Evolutionary conservation across 495 filamentous ascomycete species (phyloP).

Genomic region (Neurospora sp.): DNA sequence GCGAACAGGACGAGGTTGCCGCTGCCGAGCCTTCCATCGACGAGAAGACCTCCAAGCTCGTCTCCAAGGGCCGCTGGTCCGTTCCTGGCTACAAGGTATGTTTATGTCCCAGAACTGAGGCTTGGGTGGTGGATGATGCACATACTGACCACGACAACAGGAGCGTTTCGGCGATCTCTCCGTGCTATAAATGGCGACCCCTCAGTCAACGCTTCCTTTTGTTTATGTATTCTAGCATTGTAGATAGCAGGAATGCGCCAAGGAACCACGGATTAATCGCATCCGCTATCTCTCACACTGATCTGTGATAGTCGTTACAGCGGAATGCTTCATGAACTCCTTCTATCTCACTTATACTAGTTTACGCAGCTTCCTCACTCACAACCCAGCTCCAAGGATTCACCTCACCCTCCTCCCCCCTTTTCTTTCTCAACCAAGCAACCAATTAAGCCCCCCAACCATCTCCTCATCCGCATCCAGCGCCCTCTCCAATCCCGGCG

Average conservation of each 20-base stretch:
- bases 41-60: slow-evolving; percentile 80
- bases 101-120: slow-evolving; percentile 9
- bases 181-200: slow-evolving; percentile 54
- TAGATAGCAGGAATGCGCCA: slow-evolving; percentile 34
- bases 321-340: not conserved
- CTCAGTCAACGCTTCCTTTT: slow-evolving; percentile 23
- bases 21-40: slow-evolving; percentile 91
- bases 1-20: slow-evolving; percentile 77
- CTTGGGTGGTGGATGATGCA: not conserved
- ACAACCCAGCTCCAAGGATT: not conserved
- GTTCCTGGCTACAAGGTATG: slow-evolving; percentile 96
- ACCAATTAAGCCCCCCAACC: slow-evolving; percentile 32
- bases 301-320: not conserved
- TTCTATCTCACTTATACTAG: not conserved
- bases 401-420: not conserved
- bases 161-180: slow-evolving; percentile 98
- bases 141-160: slow-evolving; percentile 35
- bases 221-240: slow-evolving; percentile 52
- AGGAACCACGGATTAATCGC: slow-evolving; percentile 1
- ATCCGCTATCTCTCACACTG: not conserved
- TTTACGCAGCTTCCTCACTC: not conserved
- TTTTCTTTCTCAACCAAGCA: not conserved
- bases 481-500: slow-evolving; percentile 14
- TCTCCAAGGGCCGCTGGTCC: slow-evolving; percentile 94
- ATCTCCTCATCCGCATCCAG: slow-evolving; percentile 30